Conservation (phyloP, 2,329 filamentous ascomycete genomes). For the Phyllosticta paracitricarpa region DNA sequence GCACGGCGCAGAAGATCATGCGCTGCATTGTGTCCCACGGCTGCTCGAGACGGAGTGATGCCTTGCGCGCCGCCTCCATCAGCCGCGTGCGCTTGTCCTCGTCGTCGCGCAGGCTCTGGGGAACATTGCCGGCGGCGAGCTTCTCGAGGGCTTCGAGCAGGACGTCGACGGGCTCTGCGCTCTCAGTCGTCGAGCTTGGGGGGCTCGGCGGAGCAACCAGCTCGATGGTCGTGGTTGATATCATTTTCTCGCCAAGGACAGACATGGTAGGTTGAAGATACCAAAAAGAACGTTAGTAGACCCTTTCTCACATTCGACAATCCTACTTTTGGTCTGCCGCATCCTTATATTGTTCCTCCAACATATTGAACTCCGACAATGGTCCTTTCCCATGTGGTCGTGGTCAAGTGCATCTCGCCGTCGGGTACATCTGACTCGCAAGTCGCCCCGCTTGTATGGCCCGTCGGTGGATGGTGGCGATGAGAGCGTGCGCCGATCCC, state of each 20-base stretch:
- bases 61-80: not conserved
- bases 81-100: not conserved
- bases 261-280: not conserved
- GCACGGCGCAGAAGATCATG: not conserved
- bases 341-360: not conserved
- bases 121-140: not conserved
- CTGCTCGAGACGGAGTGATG: not conserved
- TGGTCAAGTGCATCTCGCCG: not conserved
- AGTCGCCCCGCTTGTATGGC: not conserved
- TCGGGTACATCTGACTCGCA: not conserved
- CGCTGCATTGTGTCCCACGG: slow-evolving; percentile 3
- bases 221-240: not conserved
- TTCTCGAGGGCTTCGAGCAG: not conserved
- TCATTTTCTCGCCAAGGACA: not conserved
- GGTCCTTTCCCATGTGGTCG: not conserved
- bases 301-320: not conserved
- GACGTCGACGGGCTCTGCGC: not conserved
- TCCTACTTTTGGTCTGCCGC: not conserved
- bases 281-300: not conserved
- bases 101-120: not conserved
- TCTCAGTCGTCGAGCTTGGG: not conserved
- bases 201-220: not conserved
- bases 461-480: not conserved
- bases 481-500: not conserved
- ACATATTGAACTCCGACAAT: not conserved